A percentile compares a stretch with the other conserved stretches of the same genome.
These are phyloP conservation scores for Nadsonia starkeyi-henricii DNA, from an alignment of 1,139 yeast genomes.

Conservation along the genomic window DNA sequence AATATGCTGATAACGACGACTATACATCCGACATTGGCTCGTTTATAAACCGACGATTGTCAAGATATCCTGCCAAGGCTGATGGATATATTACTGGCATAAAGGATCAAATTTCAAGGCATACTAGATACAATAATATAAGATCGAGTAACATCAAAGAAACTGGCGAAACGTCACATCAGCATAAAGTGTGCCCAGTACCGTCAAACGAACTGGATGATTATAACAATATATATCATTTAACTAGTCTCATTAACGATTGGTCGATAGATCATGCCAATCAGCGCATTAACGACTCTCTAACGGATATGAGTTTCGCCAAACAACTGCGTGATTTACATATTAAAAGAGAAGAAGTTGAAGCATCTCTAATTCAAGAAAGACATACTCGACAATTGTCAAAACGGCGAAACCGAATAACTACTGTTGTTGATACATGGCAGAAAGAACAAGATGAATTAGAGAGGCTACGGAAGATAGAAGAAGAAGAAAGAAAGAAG, in stretches of 20 bases:
- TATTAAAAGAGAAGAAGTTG: slow-evolving; percentile 2
- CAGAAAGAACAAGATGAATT: slow-evolving; percentile 10
- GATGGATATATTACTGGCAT: too few species aligned
- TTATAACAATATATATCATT: not conserved
- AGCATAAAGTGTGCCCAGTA: too few species aligned
- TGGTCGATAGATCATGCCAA: slow-evolving; percentile 5
- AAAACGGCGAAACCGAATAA: not conserved
- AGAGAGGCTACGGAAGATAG: slow-evolving; percentile 4
- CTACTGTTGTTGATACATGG: slow-evolving; percentile 7
- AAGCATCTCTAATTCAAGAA: not conserved
- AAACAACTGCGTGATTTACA: slow-evolving; percentile 10
- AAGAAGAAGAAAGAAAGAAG: slow-evolving; percentile 6
- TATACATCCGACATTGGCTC: not conserved
- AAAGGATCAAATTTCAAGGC: not conserved
- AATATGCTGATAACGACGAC: not conserved
- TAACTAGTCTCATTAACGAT: not conserved
- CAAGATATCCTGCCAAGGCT: not conserved
- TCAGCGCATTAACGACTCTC: slow-evolving; percentile 12
- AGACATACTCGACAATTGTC: not conserved
- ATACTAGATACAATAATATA: not conserved
- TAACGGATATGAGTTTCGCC: slow-evolving; percentile 12
- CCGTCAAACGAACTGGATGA: not conserved
- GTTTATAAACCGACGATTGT: not conserved
- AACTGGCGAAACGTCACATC: too few species aligned
- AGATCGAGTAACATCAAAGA: not conserved